These are phyloP conservation scores for Talinum fruticosum DNA, from an alignment of 148 eudicot genomes.

Conservation along the genomic window DNA sequence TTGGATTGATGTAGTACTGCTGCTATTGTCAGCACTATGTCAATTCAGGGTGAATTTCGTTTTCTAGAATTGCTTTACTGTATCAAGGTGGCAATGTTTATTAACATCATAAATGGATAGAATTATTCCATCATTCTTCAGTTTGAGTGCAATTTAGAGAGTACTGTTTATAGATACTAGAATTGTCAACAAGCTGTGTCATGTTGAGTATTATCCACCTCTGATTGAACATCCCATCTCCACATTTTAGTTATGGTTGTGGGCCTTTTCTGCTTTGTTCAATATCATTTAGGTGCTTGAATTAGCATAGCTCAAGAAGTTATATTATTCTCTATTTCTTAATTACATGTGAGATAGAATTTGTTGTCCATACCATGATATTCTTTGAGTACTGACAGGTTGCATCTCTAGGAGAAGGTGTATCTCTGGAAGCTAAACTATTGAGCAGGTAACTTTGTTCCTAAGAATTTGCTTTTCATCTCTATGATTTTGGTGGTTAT, in stretches of 20 bases:
- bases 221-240: neutral
- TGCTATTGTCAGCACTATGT: neutral
- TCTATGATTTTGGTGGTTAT: constrained; percentile 10
- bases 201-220: neutral
- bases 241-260: neutral
- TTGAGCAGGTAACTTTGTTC: constrained; percentile 65
- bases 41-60: neutral
- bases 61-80: neutral
- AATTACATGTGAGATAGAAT: neutral
- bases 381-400: constrained; percentile 46
- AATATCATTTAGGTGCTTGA: neutral
- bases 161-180: neutral
- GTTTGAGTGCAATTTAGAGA: neutral
- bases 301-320: neutral
- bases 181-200: neutral
- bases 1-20: constrained; percentile 13
- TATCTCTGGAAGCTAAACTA: constrained; percentile 91
- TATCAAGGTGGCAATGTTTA: neutral
- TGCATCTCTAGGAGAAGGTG: constrained; percentile 95
- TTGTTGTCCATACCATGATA: constrained; percentile 7
- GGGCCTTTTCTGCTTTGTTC: neutral
- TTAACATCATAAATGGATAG: neutral
- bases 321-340: neutral
- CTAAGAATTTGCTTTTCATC: constrained; percentile 5
- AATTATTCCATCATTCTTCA: neutral